Evolutionary conservation across 148 eudicot species (phyloP).

Genomic region (Amaranthus palmeri): DNA sequence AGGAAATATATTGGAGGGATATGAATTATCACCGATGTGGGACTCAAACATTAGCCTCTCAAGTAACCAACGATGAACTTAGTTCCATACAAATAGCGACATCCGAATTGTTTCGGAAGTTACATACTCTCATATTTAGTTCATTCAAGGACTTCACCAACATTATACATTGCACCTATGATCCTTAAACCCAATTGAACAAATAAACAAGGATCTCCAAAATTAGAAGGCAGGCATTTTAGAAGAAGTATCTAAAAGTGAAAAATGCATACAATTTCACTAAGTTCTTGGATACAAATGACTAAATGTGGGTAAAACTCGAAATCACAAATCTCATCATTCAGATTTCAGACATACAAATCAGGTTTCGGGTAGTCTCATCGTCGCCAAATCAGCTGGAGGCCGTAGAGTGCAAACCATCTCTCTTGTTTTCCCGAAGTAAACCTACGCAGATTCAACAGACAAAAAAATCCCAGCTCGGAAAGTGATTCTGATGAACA

Average conservation of each 20-base stretch:
- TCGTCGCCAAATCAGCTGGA: constrained; percentile 62
- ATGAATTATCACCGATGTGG: no score
- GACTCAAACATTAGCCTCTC: no score
- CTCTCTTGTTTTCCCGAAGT: constrained; percentile 97
- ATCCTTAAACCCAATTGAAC: not conserved
- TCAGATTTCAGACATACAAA: not conserved
- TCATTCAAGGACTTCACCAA: no score
- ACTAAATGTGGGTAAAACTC: not conserved
- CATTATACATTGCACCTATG: not conserved
- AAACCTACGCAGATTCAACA: constrained; percentile 48
- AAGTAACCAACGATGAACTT: no score
- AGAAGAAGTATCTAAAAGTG: not conserved
- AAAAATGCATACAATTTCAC: not conserved
- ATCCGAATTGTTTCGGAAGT: no score
- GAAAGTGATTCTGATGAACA: not conserved
- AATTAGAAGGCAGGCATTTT: not conserved
- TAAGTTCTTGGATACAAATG: constrained; percentile 5
- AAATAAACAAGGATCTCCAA: not conserved
- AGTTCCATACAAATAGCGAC: no score
- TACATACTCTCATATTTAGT: no score
- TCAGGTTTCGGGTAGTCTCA: constrained; percentile 63
- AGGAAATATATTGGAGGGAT: no score
- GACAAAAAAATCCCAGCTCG: not conserved
- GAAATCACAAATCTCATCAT: not conserved
- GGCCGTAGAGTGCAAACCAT: constrained; percentile 96